Evolutionary conservation across 2,329 filamentous ascomycete genomes (phyloP), one percentile per base, ranked within the genome.

Genomic region (Diaporthe destruens): DNA sequence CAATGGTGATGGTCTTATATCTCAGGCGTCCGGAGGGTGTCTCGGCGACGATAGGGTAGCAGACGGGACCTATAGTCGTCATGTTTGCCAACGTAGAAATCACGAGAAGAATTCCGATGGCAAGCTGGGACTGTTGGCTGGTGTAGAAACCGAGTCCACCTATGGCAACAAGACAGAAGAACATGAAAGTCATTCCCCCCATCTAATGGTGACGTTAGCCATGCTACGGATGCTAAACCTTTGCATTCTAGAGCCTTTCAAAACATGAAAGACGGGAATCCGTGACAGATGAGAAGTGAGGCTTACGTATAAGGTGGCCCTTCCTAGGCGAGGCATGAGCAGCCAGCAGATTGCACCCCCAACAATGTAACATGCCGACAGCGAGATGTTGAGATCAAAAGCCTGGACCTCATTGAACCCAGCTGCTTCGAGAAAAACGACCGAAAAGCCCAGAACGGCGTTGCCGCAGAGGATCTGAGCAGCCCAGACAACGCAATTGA

Each of bases 321-420:
- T 76, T 1, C 84, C 84, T 23, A 84, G 53, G 34, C 82, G 79
- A 3, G 81, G 80, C 74, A 84, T 82, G 2, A 85, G 76, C 16
- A 82, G 73, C 83, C 82, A 85, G 69, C 80, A 84, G 29, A 83
- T 80, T 7, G 84, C 76, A 0, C 81, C 82, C 1, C 81, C 82
- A 14, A 83, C 77, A 34, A 82, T 82, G 74, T 83, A 84, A 76
- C 82, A 83, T 8, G 80, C 81, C 6, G 81, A 84, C 25, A 80
- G 79, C 6, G 79, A 81, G 51, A 84, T 82, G 69, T 82, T 82
- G 61, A 85, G 77, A 59, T 84, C 78, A 67, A 84, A 83, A 0
- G 83, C 78, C 49, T 83, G 79, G 6, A 80, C 74, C 16, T 80
- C 74, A 6, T 75, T 78, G 68, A 84, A 81, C 0, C 83, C 83